Evolutionary conservation across 2,329 filamentous ascomycete species (phyloP), one percentile per base, ranked within the genome.

Genomic region (Penicillium verrucosum): DNA sequence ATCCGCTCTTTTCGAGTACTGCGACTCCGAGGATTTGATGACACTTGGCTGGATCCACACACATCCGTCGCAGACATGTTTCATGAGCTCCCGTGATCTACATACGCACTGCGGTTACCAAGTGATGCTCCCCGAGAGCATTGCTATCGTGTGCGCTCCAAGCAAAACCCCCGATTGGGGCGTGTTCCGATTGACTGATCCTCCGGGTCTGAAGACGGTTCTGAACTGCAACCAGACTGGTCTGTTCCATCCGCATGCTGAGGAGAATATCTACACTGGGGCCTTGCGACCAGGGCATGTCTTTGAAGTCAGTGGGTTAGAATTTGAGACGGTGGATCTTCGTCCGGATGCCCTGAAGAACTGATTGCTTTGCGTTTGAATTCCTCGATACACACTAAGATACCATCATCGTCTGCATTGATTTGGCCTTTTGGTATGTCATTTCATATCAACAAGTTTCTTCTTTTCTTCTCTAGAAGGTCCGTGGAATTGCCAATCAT

Each of bases 1-100:
- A 72, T 83, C 84, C 30, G 85, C 86, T 0, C 81, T 97, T 29
- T 92, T 97, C 65, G 91, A 96, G 55, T 97, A 93, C 72, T 95
- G 92, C 69, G 89, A 94, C 66, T 82, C 81, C 5, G 85, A 96
- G 68, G 89, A 95, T 59, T 76, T 97, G 36, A 84, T 96, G 73
- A 86, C 96, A 51, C 82, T 96, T 5, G 93, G 93, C 38, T 99
- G 94, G 94, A 99, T 99, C 59, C 94, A 99, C 71, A 99, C 94
- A 0, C 94, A 99, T 72, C 94, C 94, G 0, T 91, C 89, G 0
- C 94, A 99, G 76, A 95, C 91, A 0, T 99, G 94, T 74, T 99
- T 99, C 73, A 95, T 99, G 90, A 96, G 91, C 71, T 94, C 89
- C 47, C 82, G 93, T 48, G 94, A 99, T 70, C 72, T 97, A 63